phyloP scores from a whole-genome alignment of 352 stramenopile species.

The Globisporangium viniferum region DNA sequence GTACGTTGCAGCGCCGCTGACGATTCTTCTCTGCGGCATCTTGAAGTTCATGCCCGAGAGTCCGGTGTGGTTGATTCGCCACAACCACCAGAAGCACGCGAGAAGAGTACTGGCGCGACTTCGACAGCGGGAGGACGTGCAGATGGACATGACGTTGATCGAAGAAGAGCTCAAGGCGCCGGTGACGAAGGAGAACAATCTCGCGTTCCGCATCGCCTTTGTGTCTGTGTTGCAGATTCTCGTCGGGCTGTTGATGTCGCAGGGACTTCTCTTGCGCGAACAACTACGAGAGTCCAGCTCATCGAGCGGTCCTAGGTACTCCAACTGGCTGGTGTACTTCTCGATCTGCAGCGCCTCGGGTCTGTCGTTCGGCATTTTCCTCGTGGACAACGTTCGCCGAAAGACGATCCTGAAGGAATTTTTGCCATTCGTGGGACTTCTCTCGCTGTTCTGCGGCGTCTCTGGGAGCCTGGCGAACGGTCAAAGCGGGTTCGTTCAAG shows the following conservation, averaged over 20 bases:
- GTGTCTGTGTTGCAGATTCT: constrained; percentile 59
- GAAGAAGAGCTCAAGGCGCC: constrained; percentile 51
- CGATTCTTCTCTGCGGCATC: constrained; percentile 51
- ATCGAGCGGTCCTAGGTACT: constrained; percentile 28
- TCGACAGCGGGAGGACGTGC: constrained; percentile 67
- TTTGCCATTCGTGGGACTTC: constrained; percentile 60
- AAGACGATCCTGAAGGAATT: constrained; percentile 90
- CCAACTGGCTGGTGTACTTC: constrained; percentile 57
- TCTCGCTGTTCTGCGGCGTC: constrained; percentile 60
- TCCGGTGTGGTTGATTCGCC: constrained; percentile 67
- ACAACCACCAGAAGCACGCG: constrained; percentile 55
- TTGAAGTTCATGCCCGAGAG: constrained; percentile 78
- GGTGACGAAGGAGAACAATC: constrained; percentile 39
- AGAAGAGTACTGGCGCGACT: constrained; percentile 50
- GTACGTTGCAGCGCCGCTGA: constrained; percentile 53
- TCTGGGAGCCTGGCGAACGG: constrained; percentile 37
- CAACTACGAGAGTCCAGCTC: constrained; percentile 30
- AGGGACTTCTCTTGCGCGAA: constrained; percentile 50
- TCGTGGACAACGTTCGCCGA: constrained; percentile 81
- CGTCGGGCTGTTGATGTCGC: constrained; percentile 67
- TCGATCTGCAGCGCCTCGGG: constrained; percentile 43
- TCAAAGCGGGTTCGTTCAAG: constrained; percentile 37
- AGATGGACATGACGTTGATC: constrained; percentile 51
- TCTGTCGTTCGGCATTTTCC: constrained; percentile 69
- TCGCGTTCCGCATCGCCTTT: constrained; percentile 62